Conservation (phyloP, 208 protist genomes). For the Trypanosoma platydactyli region DNA sequence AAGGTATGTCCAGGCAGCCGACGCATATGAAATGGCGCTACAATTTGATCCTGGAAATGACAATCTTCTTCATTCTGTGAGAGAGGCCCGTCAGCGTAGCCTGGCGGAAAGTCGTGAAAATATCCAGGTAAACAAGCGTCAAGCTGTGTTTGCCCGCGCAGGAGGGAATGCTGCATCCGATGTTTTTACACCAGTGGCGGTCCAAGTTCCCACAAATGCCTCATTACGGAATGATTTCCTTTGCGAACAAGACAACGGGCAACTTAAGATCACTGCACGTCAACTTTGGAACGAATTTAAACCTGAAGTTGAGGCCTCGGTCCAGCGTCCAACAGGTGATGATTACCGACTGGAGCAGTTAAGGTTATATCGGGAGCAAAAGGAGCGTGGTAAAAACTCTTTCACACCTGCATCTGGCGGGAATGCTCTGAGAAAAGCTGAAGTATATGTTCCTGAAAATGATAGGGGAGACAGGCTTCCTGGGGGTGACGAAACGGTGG, state of each 20-base stretch:
- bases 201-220: not conserved
- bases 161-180: conserved; percentile 10
- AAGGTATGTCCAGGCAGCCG: conserved; percentile 85
- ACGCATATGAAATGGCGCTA: conserved; percentile 88
- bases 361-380: conserved; percentile 53
- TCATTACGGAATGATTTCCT: not conserved
- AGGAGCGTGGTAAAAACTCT: conserved; percentile 27
- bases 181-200: not conserved
- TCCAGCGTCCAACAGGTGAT: conserved; percentile 60
- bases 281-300: conserved; percentile 64
- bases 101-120: conserved; percentile 5
- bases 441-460: not conserved
- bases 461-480: too few relatives aligned
- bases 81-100: conserved; percentile 46
- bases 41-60: conserved; percentile 78
- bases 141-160: not conserved
- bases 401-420: not conserved
- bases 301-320: conserved; percentile 56
- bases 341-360: conserved; percentile 75
- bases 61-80: conserved; percentile 54
- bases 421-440: conserved; percentile 8
- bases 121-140: conserved; percentile 13
- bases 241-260: conserved; percentile 2
- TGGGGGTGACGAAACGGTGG: too few relatives aligned
- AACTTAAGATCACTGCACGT: conserved; percentile 23